Base-by-base conservation (phyloP, 2,329 filamentous ascomycete species). In the Colletotrichum sp. region DNA sequence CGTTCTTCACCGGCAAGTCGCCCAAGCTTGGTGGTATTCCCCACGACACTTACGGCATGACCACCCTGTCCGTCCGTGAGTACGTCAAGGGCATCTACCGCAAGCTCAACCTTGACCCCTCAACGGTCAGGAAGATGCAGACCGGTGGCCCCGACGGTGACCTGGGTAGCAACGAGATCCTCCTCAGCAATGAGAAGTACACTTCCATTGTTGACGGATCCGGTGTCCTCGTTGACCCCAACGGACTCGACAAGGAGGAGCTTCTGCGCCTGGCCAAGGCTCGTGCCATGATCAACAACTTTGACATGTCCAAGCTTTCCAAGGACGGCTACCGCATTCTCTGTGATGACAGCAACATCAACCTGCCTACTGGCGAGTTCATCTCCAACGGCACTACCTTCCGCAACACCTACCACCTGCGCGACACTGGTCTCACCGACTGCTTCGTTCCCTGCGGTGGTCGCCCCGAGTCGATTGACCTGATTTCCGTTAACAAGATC, bases 1-100 rank as follows among this genome's bases (percentile, higher is more conserved):
- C 97, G 0, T 99, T 99, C 92, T 99, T 99, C 90, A 99, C 97
- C 3, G 97, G 97, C 82, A 99, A 99, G 90, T 98, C 95, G 80
- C 97, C 96, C 69, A 97, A 95, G 86, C 91, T 99, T 16, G 97
- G 97, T 78, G 97, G 97, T 83, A 99, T 99, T 80, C 97, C 97
- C 48, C 97, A 99, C 85, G 97, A 99, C 84, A 87, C 90, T 55
- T 99, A 99, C 83, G 97, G 97, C 81, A 99, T 99, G 97, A 99
- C 97, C 1, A 99, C 97, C 0, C 87, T 99, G 73, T 98, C 96
- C 7, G 96, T 99, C 66, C 95, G 97, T 61, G 95, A 99, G 86
- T 99, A 98, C 81, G 95, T 99, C 79, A 92, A 96, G 82, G 97
- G 97, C 63, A 98, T 99, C 85, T 99, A 99, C 89, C 94, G 97